phyloP scores from a whole-genome alignment of 1,284 basidiomycete genomes.

The Leccinum griseonigrum region DNA sequence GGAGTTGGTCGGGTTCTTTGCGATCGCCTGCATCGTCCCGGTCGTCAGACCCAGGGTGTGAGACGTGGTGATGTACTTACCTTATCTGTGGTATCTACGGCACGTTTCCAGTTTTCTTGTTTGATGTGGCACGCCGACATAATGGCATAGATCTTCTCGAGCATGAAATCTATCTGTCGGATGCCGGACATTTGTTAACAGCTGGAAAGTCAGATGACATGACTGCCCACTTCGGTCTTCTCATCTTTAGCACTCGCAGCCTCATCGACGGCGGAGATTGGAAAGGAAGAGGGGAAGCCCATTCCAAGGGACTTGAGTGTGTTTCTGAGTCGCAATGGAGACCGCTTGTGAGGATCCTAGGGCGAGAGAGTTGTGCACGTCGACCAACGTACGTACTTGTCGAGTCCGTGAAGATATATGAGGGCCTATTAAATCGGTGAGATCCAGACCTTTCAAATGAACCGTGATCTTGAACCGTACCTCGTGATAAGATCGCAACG shows the following conservation, averaged over 20 bases:
- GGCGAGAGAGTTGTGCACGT: background rate
- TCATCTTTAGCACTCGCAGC: conserved; percentile 42
- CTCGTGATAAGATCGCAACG: conserved; percentile 63
- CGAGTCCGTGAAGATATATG: conserved; percentile 67
- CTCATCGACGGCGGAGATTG: conserved; percentile 32
- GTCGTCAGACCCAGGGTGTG: conserved; percentile 1
- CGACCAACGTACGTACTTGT: conserved; percentile 48
- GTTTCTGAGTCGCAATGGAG: conserved; percentile 37
- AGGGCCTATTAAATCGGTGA: conserved; percentile 45
- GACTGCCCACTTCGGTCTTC: conserved; percentile 47
- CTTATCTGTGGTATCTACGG: conserved; percentile 73
- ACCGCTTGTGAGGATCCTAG: background rate
- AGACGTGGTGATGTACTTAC: conserved; percentile 30
- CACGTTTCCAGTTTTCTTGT: conserved; percentile 71
- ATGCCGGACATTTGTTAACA: background rate
- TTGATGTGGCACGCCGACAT: conserved; percentile 80
- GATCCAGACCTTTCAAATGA: background rate
- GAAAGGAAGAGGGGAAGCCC: conserved; percentile 9
- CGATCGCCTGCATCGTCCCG: conserved; percentile 50
- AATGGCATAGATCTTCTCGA: conserved; percentile 79
- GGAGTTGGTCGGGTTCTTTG: conserved; percentile 68
- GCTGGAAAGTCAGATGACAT: background rate
- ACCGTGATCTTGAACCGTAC: conserved; percentile 34
- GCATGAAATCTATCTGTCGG: conserved; percentile 61
- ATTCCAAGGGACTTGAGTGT: conserved; percentile 50